phyloP scores from a whole-genome alignment of 1,284 basidiomycete genomes.

The Cryptococcus sp. region DNA sequence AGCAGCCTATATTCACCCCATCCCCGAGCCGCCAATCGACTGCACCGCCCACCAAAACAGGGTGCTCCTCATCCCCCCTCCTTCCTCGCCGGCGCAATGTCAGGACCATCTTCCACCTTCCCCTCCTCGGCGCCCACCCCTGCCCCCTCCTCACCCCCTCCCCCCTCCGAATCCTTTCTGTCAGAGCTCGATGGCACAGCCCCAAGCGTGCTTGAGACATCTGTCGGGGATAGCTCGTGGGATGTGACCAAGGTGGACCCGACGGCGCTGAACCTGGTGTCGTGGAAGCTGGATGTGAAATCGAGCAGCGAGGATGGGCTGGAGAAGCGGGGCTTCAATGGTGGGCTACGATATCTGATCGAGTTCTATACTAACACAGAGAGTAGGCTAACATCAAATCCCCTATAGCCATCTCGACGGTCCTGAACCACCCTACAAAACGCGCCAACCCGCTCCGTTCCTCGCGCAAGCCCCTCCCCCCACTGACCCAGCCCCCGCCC shows the following conservation, averaged over 20 bases:
- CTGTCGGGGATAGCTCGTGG: slow-evolving; percentile 23
- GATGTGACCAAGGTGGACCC: slow-evolving; percentile 28
- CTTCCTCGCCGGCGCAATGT: background rate
- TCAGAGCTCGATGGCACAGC: slow-evolving; percentile 47
- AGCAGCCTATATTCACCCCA: background rate
- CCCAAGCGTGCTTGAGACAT: slow-evolving; percentile 37
- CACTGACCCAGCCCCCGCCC: slow-evolving; percentile 59
- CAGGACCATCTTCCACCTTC: background rate
- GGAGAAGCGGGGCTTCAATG: slow-evolving; percentile 46
- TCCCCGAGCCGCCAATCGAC: background rate
- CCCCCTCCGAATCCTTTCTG: slow-evolving; percentile 43
- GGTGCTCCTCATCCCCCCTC: background rate
- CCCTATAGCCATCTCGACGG: slow-evolving; percentile 62
- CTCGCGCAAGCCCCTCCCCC: slow-evolving; percentile 67
- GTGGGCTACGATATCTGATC: slow-evolving; percentile 14
- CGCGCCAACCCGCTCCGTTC: slow-evolving; percentile 78
- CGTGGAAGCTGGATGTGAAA: slow-evolving; percentile 45
- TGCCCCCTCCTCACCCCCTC: slow-evolving; percentile 38
- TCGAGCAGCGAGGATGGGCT: slow-evolving; percentile 35
- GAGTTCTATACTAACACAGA: background rate
- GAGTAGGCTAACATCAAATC: background rate
- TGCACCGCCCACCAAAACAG: background rate
- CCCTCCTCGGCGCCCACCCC: slow-evolving; percentile 23
- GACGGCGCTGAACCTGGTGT: slow-evolving; percentile 42
- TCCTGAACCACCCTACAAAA: slow-evolving; percentile 81